phyloP scores from a whole-genome alignment of 768 basidiomycete species.

The Astraeus odoratus region DNA sequence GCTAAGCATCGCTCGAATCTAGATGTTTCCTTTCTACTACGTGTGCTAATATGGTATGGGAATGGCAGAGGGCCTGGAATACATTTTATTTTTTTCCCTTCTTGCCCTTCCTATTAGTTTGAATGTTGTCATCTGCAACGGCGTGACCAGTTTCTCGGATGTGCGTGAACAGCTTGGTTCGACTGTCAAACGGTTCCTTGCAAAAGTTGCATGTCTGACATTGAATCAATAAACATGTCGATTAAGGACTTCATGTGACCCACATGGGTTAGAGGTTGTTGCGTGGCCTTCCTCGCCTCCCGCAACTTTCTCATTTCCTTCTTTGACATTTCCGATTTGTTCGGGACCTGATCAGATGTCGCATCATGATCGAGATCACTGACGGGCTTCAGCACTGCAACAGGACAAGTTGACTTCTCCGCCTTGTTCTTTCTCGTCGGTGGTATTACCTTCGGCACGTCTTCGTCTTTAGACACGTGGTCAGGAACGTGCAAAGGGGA shows the following conservation, averaged over 20 bases:
- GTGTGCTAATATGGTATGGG: background rate
- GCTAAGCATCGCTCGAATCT: constrained; percentile 33
- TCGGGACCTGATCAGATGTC: constrained; percentile 3
- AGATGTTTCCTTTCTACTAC: background rate
- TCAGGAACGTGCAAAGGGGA: constrained; percentile 1
- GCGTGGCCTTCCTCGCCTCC: constrained; percentile 59
- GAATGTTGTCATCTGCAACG: constrained; percentile 30
- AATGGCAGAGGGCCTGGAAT: background rate
- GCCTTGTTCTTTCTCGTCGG: constrained; percentile 7
- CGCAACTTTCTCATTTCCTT: constrained; percentile 73
- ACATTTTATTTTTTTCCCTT: constrained; percentile 28
- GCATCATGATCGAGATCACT: background rate
- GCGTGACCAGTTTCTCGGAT: constrained; percentile 70
- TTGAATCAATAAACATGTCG: constrained; percentile 7
- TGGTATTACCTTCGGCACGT: constrained; percentile 3
- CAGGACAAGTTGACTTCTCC: constrained; percentile 2
- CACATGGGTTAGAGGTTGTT: constrained; percentile 5
- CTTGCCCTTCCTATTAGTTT: constrained; percentile 25
- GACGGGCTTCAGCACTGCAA: background rate
- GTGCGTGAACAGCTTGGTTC: constrained; percentile 71
- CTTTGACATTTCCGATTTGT: constrained; percentile 48
- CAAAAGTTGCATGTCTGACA: constrained; percentile 62
- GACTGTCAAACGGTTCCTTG: constrained; percentile 51
- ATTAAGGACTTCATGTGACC: constrained; percentile 2
- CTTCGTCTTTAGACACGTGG: constrained; percentile 6